phyloP scores from a whole-genome alignment of 2,329 filamentous ascomycete species.

The Pyrenophora tritici-repentis region DNA sequence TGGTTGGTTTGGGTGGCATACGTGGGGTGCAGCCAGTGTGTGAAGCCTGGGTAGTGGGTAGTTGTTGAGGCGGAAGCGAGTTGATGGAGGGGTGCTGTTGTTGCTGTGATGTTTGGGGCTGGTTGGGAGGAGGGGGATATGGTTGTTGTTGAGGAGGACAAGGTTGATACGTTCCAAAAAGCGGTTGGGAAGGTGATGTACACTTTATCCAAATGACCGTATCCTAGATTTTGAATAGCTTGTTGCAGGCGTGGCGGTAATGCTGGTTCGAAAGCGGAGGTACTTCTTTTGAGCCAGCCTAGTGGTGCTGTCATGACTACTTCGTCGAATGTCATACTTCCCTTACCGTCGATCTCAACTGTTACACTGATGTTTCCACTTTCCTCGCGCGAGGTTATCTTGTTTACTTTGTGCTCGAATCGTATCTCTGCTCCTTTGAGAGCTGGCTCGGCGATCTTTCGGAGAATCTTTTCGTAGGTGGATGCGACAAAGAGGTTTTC shows the following conservation, averaged over 20 bases:
- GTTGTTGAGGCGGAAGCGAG: slow-evolving; percentile 20
- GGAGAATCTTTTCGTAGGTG: slow-evolving; percentile 65
- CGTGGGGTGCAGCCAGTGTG: slow-evolving; percentile 72
- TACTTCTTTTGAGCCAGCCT: slow-evolving; percentile 56
- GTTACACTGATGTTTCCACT: slow-evolving; percentile 27
- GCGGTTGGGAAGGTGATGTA: slow-evolving; percentile 69
- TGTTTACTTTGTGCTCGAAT: slow-evolving; percentile 54
- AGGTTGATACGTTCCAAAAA: slow-evolving; percentile 66
- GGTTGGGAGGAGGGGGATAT: slow-evolving; percentile 3
- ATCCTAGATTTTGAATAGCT: slow-evolving; percentile 68
- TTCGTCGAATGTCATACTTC: slow-evolving; percentile 64
- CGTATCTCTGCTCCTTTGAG: slow-evolving; percentile 60
- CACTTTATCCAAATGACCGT: slow-evolving; percentile 72
- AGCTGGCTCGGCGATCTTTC: slow-evolving; percentile 63
- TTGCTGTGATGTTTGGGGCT: slow-evolving; percentile 46
- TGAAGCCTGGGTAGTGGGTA: slow-evolving; percentile 65
- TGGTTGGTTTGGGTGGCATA: slow-evolving; percentile 69
- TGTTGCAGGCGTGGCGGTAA: slow-evolving; percentile 62
- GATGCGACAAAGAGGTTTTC: slow-evolving; percentile 67
- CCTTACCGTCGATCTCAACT: slow-evolving; percentile 55
- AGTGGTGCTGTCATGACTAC: slow-evolving; percentile 71
- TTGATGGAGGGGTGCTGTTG: slow-evolving; percentile 45
- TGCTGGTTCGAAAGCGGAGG: slow-evolving; percentile 61
- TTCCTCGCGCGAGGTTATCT: slow-evolving; percentile 41
- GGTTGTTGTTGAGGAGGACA: slow-evolving; percentile 10